Base-by-base conservation (phyloP, 2,329 filamentous ascomycete species). In the Triangularia verruculosa region DNA sequence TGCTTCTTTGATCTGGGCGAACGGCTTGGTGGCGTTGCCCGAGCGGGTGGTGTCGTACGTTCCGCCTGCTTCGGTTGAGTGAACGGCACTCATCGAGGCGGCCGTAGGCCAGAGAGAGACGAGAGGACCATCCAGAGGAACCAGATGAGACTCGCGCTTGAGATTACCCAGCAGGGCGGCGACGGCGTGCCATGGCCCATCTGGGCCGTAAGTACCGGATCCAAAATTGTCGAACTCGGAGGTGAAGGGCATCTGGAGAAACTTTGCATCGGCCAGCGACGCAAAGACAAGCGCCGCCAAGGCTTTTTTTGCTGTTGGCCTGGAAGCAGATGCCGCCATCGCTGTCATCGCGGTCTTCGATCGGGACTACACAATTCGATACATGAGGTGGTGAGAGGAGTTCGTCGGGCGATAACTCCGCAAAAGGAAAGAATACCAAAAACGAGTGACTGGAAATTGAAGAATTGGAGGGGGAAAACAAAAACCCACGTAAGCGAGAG, bases 111-210 rank as follows among this genome's bases (percentile, higher is more conserved):
- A 62, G 28, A 63, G 39, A 15, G 52, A 39, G n/a, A 62, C 47
- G n/a, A n/a, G 12, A n/a, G 24, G 51, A 13, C 32, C 52, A 43
- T 43, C 34, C 54, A 58, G 28, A 4, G 34, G n/a, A 4, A 55
- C 27, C 3, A 39, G 52, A 51, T 39, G 9, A 22, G 12, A n/a
- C 34, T 47, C 13, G 57, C 57, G 64, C 25, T 57, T 27, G 53
- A 15, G 24, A 13, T 25, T 65, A 17, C 66, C 63, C 4, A 65
- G 52, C 32, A 61, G 47, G 4, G 65, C n/a, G 5, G 12, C 53
- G 22, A 59, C 59, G 11, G 67, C 64, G 32, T 67, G 67, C 67
- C 67, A 69, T 62, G 67, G 67, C 7, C 67, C 67, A 54, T 67
- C 67, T 9, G 67, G 65, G 9, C 67, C 67, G 22, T 60, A 63